Conservation (phyloP, 331 rosid genomes). For the Phaseolus coccineus region DNA sequence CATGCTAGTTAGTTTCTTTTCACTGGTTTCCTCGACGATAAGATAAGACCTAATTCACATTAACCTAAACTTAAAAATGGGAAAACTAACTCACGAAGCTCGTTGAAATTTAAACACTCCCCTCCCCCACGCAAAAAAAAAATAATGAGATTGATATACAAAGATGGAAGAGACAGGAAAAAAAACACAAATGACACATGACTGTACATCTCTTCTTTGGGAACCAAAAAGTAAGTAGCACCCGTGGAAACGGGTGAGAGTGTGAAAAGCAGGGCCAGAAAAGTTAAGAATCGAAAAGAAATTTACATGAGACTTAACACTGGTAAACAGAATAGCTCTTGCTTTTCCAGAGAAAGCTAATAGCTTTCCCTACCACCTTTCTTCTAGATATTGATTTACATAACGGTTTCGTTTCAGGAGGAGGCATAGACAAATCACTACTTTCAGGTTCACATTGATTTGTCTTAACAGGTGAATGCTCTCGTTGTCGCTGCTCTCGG, state of each 20-base stretch:
- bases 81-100: constrained; percentile 30
- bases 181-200: constrained; percentile 62
- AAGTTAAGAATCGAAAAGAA: constrained; percentile 51
- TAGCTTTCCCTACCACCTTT: constrained; percentile 68
- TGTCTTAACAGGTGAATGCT: constrained; percentile 51
- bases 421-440: constrained; percentile 50
- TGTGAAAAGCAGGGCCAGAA: constrained; percentile 30
- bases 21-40: background rate
- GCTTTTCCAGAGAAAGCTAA: constrained; percentile 90
- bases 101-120: background rate
- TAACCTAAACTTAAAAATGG: constrained; percentile 7
- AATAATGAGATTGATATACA: constrained; percentile 46
- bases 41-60: background rate
- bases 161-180: background rate
- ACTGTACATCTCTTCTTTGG: constrained; percentile 70
- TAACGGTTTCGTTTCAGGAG: constrained; percentile 69
- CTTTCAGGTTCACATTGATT: constrained; percentile 45
- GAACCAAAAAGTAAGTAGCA: constrained; percentile 42
- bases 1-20: background rate
- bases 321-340: constrained; percentile 89
- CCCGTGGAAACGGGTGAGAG: constrained; percentile 46
- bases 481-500: constrained; percentile 88
- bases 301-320: constrained; percentile 69
- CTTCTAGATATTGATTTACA: constrained; percentile 80
- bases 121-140: background rate